Evolutionary conservation across 2,329 filamentous ascomycete genomes (phyloP).

Genomic region (Meredithiella fracta): DNA sequence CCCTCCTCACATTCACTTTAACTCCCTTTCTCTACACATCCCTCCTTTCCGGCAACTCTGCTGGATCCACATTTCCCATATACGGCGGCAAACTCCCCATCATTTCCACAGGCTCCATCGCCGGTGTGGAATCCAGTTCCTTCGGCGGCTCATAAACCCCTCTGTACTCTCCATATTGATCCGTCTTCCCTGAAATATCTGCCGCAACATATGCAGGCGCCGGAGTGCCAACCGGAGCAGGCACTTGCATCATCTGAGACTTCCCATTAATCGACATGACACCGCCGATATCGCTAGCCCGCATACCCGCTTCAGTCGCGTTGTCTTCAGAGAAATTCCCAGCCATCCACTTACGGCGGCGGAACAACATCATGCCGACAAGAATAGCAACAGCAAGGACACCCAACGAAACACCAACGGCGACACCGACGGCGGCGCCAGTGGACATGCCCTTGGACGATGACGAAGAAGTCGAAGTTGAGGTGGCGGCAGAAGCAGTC

Average conservation of each 20-base stretch:
- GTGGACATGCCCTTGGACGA: conserved; percentile 9
- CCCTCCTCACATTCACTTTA: background rate
- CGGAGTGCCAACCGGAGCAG: conserved; percentile 6
- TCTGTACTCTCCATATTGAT: conserved; percentile 9
- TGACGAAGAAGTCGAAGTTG: conserved; percentile 7
- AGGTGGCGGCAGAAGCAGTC: background rate
- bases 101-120: conserved; percentile 14
- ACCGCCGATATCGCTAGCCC: background rate
- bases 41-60: conserved; percentile 11
- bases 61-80: conserved; percentile 1
- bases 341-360: conserved; percentile 2
- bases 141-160: conserved; percentile 11
- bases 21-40: conserved; percentile 2
- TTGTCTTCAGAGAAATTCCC: background rate
- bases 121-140: conserved; percentile 11
- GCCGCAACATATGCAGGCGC: conserved; percentile 8
- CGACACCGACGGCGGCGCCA: conserved; percentile 16
- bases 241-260: conserved; percentile 2
- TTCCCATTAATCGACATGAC: background rate
- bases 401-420: conserved; percentile 15
- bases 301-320: background rate
- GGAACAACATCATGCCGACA: conserved; percentile 9
- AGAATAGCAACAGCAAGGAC: conserved; percentile 6
- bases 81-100: conserved; percentile 13
- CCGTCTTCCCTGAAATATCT: background rate